Conservation (phyloP, 192 early-diverging fungal genomes). For the Coemansia sp. region DNA sequence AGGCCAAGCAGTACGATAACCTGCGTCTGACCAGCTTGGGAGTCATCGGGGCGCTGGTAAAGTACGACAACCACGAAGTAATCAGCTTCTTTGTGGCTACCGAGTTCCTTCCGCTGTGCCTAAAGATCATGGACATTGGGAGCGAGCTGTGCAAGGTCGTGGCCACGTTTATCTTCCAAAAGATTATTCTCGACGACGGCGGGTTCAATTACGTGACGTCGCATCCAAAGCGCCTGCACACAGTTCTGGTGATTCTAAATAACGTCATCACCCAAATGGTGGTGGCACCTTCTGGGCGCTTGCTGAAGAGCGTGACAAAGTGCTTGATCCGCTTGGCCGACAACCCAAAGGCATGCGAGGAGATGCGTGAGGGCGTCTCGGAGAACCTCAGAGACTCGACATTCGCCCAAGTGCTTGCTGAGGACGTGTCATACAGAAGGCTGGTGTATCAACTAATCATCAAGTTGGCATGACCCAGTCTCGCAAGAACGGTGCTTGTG, state of each 20-base stretch:
- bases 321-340: conserved; percentile 93
- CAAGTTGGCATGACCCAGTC: conserved; percentile 34
- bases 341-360: conserved; percentile 89
- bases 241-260: conserved; percentile 90
- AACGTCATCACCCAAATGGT: conserved; percentile 94
- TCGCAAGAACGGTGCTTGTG: background rate
- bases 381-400: conserved; percentile 88
- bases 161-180: conserved; percentile 99
- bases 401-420: conserved; percentile 81
- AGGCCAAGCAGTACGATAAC: conserved; percentile 95
- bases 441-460: conserved; percentile 68
- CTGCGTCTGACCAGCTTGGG: conserved; percentile 91
- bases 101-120: conserved; percentile 95
- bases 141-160: conserved; percentile 97
- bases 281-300: conserved; percentile 77
- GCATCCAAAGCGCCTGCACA: conserved; percentile 78
- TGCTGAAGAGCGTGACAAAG: conserved; percentile 93
- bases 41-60: conserved; percentile 96
- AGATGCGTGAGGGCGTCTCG: conserved; percentile 87
- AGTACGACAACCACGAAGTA: conserved; percentile 96
- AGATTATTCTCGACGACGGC: conserved; percentile 92
- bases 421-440: conserved; percentile 88
- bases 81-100: conserved; percentile 94
- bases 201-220: conserved; percentile 67
- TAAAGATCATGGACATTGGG: conserved; percentile 99